Evolutionary conservation across 768 basidiomycete genomes (phyloP), one percentile per base, ranked within the genome.

Genomic region (Tubosaeta sp.): DNA sequence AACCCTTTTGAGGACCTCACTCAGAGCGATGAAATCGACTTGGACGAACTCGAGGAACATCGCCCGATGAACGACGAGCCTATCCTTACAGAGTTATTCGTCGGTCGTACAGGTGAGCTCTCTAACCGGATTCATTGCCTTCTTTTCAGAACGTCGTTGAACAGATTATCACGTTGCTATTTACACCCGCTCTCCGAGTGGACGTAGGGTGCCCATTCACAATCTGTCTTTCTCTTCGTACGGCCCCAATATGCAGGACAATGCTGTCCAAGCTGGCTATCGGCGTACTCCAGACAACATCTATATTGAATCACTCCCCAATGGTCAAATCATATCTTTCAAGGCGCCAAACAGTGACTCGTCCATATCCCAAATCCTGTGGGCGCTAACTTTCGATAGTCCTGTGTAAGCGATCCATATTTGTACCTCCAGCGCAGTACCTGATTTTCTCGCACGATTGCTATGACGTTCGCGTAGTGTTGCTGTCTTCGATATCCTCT

Each of bases 151-250:
- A 55, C 46, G n/a, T 19, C 6, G 4, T 55, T 49, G 44, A 43
- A 59, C 68, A 91, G 95, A 97, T 65, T 97, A 97, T 63, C 84
- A 90, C 54, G 83, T 99, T 50, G 81, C 88, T 37, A 94, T 97
- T 48, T 83, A 85, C 67, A 79, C 84, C 13, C 80, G 80, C 19
- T 62, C 72, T 1, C 54, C 68, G 5, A 66, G 70, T 4, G 65
- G 68, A 22, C 66, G 67, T 8, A 68, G 64, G 16, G 64, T 77
- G 6, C 80, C 77, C 19, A 73, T 82, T 12, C 95, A 97, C 61
- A 89, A 89, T 48, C 79, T 98, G 14, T 84, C 85, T 0, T 97
- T 94, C 69, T 95, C 95, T 0, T 82, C 86, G 0, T 97, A 97
- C 67, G 91, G 93, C 0, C 93, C 95, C 6, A 95, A 95, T 66